Evolutionary conservation across 495 filamentous ascomycete genomes (phyloP).

Genomic region (Tuber magnatum): DNA sequence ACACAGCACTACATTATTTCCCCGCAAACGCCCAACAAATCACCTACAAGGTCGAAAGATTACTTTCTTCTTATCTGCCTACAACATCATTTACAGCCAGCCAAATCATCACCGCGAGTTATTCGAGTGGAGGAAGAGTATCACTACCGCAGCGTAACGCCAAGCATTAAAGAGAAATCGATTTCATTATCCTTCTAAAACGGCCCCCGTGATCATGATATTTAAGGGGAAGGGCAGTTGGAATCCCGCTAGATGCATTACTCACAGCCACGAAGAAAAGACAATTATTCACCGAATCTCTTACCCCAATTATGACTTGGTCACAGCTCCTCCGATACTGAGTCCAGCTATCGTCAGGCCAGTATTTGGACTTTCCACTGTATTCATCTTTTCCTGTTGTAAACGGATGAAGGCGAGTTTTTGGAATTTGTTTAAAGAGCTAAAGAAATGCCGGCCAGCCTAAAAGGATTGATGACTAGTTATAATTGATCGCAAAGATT

Average conservation of each 20-base stretch:
- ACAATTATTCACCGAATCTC: not conserved
- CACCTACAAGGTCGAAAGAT: not conserved
- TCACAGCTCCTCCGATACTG: conserved; percentile 25
- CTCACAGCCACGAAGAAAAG: not conserved
- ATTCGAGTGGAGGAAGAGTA: not conserved
- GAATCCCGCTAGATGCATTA: not conserved
- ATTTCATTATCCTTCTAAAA: not conserved
- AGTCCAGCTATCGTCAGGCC: conserved; percentile 36
- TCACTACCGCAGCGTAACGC: not conserved
- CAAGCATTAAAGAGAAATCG: not conserved
- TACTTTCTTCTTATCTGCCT: not conserved
- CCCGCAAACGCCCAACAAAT: not conserved
- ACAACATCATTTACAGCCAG: not conserved
- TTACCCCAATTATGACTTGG: conserved; percentile 16
- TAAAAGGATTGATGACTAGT: conserved; percentile 13
- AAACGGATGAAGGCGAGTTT: conserved; percentile 70
- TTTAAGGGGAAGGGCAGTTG: not conserved
- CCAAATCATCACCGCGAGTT: not conserved
- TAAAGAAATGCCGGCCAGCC: conserved; percentile 90
- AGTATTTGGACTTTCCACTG: conserved; percentile 35
- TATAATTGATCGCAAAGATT: not conserved
- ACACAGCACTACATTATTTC: not conserved
- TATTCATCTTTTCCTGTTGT: conserved; percentile 51
- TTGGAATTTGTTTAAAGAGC: conserved; percentile 72
- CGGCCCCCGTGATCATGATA: not conserved